These are phyloP conservation scores for Phaseolus coccineus DNA, from an alignment of 331 rosid species.

Conservation along the genomic window DNA sequence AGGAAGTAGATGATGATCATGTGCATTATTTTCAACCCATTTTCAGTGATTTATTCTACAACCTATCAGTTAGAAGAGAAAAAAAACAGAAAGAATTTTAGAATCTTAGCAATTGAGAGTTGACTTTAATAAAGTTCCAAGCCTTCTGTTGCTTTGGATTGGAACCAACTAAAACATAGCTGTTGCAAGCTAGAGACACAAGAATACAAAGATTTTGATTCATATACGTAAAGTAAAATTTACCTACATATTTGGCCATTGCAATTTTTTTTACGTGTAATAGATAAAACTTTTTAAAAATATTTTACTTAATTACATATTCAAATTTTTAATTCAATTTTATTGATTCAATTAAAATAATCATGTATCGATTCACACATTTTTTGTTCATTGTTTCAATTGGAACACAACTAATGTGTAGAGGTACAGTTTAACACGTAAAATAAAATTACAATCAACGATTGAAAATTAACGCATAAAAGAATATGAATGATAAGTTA, in stretches of 20 bases:
- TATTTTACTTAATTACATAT: too few relatives aligned
- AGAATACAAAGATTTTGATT: not conserved
- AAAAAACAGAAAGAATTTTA: constrained; percentile 15
- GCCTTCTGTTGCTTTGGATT: not conserved
- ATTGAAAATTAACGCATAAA: too few relatives aligned
- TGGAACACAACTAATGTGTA: too few relatives aligned
- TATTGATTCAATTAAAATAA: too few relatives aligned
- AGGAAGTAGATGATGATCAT: not conserved
- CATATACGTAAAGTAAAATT: not conserved
- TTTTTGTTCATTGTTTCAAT: too few relatives aligned
- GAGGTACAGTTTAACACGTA: too few relatives aligned
- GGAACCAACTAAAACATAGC: not conserved
- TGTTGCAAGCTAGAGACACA: not conserved
- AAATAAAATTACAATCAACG: too few relatives aligned
- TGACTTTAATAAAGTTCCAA: constrained; percentile 39
- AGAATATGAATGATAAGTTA: too few relatives aligned
- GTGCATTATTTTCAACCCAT: constrained; percentile 17
- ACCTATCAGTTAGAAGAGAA: not conserved
- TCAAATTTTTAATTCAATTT: too few relatives aligned
- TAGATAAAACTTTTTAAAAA: too few relatives aligned
- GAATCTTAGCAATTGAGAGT: constrained; percentile 39
- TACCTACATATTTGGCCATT: not conserved
- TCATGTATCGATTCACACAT: too few relatives aligned
- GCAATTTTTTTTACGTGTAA: too few relatives aligned
- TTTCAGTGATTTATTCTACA: not conserved